Percentiles rank a stretch among this genome's conserved stretches.
phyloP scores from a whole-genome alignment of 2,329 filamentous ascomycete species.

The Aspergillus ustus region DNA sequence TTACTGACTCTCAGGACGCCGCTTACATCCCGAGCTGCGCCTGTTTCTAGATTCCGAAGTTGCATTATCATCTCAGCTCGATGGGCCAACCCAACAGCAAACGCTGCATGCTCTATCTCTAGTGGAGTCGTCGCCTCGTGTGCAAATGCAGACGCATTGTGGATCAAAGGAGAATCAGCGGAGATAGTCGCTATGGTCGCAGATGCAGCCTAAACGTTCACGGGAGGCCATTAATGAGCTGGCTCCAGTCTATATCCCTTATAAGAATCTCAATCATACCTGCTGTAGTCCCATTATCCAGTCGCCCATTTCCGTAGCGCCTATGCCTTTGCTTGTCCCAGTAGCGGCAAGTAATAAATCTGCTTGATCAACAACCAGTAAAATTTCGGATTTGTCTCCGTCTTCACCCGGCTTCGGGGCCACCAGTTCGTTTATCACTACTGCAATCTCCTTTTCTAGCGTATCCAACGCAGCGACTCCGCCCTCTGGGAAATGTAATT shows the following conservation, averaged over 20 bases:
- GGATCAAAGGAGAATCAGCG: conserved; percentile 75
- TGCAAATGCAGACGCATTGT: conserved; percentile 42
- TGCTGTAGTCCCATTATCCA: conserved; percentile 65
- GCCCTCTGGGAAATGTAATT: conserved; percentile 35
- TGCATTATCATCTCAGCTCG: conserved; percentile 73
- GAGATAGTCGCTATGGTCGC: conserved; percentile 69
- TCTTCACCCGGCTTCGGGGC: conserved; percentile 23
- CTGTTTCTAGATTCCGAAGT: conserved; percentile 79
- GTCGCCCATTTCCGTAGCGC: conserved; percentile 55
- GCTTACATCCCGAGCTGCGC: conserved; percentile 87
- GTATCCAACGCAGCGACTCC: conserved; percentile 36
- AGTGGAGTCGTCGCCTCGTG: conserved; percentile 63
- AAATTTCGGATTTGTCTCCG: conserved; percentile 39
- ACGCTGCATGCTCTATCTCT: conserved; percentile 72
- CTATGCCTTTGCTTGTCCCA: conserved; percentile 50
- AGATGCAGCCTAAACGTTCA: conserved; percentile 59
- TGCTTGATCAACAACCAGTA: conserved; percentile 70
- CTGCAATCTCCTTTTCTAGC: conserved; percentile 41
- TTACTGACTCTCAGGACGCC: conserved; percentile 79
- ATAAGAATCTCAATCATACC: conserved; percentile 52
- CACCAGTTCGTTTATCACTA: conserved; percentile 38
- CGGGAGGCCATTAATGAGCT: conserved; percentile 8
- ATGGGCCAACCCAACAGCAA: conserved; percentile 75
- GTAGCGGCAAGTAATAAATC: conserved; percentile 68
- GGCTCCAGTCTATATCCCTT: background rate